phyloP scores from a whole-genome alignment of 73 alveolate species.

The Paramecium sonneborni region DNA sequence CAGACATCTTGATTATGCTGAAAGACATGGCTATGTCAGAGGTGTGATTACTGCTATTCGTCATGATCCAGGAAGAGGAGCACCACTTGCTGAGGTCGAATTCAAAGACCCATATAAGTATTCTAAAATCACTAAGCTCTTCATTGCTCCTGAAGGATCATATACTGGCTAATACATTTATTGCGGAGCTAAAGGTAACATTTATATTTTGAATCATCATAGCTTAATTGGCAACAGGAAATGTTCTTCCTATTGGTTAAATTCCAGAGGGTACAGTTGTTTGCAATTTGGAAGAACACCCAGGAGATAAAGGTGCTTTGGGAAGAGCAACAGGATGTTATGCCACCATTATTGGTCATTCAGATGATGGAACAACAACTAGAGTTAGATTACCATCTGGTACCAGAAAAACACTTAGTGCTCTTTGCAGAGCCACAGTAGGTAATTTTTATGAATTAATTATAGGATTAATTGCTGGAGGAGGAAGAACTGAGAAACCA shows the following conservation, averaged over 20 bases:
- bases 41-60: constrained; percentile 83
- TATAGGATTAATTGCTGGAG: constrained; percentile 90
- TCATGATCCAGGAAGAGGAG: constrained; percentile 98
- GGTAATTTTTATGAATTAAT: constrained; percentile 61
- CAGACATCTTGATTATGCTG: constrained; percentile 70
- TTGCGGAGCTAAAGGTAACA: constrained; percentile 86
- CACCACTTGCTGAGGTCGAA: constrained; percentile 96
- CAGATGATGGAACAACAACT: constrained; percentile 87
- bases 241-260: constrained; percentile 87
- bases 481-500: constrained; percentile 98
- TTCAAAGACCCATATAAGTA: constrained; percentile 96
- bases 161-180: constrained; percentile 95
- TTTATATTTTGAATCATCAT: neutral
- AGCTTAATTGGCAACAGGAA: constrained; percentile 93
- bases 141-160: constrained; percentile 96
- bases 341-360: constrained; percentile 92
- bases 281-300: constrained; percentile 89
- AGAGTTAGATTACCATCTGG: constrained; percentile 92
- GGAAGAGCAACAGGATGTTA: constrained; percentile 95
- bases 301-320: constrained; percentile 95
- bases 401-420: constrained; percentile 82
- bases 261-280: constrained; percentile 97
- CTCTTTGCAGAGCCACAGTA: constrained; percentile 92
- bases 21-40: constrained; percentile 70
- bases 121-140: constrained; percentile 86